Evolutionary conservation across 257 asterid species (phyloP), one percentile per base, ranked within the genome.

Genomic region (Scutellaria barbata): DNA sequence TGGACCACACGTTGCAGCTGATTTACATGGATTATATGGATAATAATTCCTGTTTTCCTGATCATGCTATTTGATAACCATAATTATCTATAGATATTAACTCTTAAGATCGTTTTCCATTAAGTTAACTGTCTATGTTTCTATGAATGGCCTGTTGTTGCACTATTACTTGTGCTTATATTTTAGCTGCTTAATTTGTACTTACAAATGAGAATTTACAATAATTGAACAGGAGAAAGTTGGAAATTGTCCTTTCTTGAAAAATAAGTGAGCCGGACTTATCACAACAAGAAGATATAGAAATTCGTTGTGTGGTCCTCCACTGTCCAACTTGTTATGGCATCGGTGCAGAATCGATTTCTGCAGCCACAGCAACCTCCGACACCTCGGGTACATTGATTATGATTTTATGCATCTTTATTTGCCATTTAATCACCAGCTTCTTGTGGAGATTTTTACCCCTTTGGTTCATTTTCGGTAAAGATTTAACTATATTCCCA

Each of bases 331-430:
- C 22, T 62, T 73, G 74, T 57, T 70, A 86, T 86, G 92, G 89
- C 82, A 43, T 62, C 84, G 17, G 80, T 79, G 82, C 92, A 82
- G 79, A 81, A 83, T 54, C 86, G 89, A 37, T 86, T 86, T 84
- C 81, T 78, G 79, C 84, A 69, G 74, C 85, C 72, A 65, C 88
- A 76, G 18, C 89, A 78, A 72, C 84, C 80, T 33, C 87, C 86
- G 25, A 76, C 76, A 50, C 79, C 84, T 41, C 86, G 85, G 89
- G 92, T 85, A 85, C 40, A 50, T 14, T 75, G 62, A 59, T 69
- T 68, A 40, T 68, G 72, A 74, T 52, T 59, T 8, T 51, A 55
- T 61, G 64, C 52, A 63, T 33, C 47, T 16, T 54, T 58, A 33
- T 58, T 73, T 57, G 17, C 50, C 58, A 22, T 75, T 33, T 22